Evolutionary conservation across 2,329 filamentous ascomycete genomes (phyloP).

Genomic region (Rhinocladiella similis): DNA sequence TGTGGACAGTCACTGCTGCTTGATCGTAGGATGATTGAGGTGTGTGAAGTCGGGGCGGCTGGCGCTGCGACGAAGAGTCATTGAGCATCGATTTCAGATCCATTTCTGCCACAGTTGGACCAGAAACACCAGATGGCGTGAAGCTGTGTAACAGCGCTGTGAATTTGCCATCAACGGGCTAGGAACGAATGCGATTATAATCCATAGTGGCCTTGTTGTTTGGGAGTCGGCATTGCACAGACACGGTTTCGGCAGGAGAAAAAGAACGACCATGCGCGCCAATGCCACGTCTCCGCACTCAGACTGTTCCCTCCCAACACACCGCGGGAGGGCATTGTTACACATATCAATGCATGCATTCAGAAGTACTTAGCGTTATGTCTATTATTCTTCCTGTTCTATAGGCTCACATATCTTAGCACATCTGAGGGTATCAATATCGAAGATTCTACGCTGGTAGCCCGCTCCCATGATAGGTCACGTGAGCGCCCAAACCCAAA

Average conservation of each 20-base stretch:
- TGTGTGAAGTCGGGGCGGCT: conserved; percentile 28
- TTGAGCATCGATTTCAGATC: conserved; percentile 32
- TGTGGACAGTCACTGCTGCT: conserved; percentile 3
- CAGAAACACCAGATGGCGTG: conserved; percentile 22
- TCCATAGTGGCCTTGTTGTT: conserved; percentile 21
- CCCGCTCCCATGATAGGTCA: background rate
- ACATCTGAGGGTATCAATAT: conserved; percentile 13
- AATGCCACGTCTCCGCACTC: conserved; percentile 15
- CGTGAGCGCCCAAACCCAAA: background rate
- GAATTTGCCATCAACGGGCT: conserved; percentile 19
- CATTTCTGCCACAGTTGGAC: conserved; percentile 25
- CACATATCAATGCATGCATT: conserved; percentile 6
- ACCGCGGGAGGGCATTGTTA: conserved; percentile 7
- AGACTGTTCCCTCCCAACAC: background rate
- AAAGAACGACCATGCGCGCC: conserved; percentile 8
- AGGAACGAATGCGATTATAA: conserved; percentile 5
- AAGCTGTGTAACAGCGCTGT: conserved; percentile 25
- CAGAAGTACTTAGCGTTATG: background rate
- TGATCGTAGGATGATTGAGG: conserved; percentile 23
- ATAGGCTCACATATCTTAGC: conserved; percentile 8
- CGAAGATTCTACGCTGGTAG: background rate
- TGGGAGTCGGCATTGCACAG: conserved; percentile 9
- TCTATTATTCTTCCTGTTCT: background rate
- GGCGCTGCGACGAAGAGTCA: conserved; percentile 24
- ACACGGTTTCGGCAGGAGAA: conserved; percentile 13